These are phyloP conservation scores for Fusarium sp. DNA, from an alignment of 2,329 filamentous ascomycete genomes.

Conservation along the genomic window DNA sequence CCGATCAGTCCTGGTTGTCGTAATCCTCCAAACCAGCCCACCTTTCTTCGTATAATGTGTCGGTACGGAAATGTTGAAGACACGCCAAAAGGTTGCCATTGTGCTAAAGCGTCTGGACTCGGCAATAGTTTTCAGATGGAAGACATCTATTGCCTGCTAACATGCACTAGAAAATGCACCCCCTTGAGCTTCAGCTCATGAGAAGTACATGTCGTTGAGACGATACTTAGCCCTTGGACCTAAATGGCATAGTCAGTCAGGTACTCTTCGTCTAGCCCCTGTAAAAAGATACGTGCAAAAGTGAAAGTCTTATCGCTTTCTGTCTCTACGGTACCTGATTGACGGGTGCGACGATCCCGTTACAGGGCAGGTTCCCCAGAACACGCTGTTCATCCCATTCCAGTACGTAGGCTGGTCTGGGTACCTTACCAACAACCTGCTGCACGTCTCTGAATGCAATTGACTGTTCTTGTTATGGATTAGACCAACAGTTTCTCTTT, in stretches of 20 bases:
- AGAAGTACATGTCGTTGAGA: neutral
- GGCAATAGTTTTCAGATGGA: slow-evolving; percentile 23
- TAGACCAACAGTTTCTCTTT: neutral
- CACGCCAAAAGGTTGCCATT: slow-evolving; percentile 9
- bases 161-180: slow-evolving; percentile 14
- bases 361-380: slow-evolving; percentile 31
- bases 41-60: neutral
- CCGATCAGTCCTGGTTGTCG: slow-evolving; percentile 10
- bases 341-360: slow-evolving; percentile 30
- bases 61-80: neutral
- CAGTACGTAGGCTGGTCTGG: neutral
- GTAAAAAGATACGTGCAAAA: slow-evolving; percentile 19
- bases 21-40: slow-evolving; percentile 13
- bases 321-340: slow-evolving; percentile 28
- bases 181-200: slow-evolving; percentile 4
- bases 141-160: slow-evolving; percentile 18
- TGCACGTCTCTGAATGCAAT: slow-evolving; percentile 7
- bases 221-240: slow-evolving; percentile 14
- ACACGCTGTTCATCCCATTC: slow-evolving; percentile 42
- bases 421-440: neutral
- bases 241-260: slow-evolving; percentile 2
- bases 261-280: slow-evolving; percentile 14
- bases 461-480: neutral
- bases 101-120: slow-evolving; percentile 24
- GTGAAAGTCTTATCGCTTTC: slow-evolving; percentile 10